These are phyloP conservation scores for Eucalyptus sideroxylon DNA, from an alignment of 345 rosid genomes.

Conservation along the genomic window DNA sequence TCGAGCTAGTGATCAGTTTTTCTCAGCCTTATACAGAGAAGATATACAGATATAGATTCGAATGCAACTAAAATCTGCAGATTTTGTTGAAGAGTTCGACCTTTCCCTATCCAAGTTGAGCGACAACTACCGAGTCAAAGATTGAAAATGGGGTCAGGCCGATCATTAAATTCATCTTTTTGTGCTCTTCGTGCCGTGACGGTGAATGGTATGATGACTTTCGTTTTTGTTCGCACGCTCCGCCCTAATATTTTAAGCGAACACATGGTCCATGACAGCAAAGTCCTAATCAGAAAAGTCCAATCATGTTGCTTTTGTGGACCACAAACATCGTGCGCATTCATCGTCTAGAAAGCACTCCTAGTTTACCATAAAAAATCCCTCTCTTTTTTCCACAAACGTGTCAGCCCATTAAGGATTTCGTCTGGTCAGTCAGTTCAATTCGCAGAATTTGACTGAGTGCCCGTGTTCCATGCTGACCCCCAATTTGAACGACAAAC, in stretches of 20 bases:
- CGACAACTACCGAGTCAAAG: not conserved
- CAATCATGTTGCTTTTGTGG: not conserved
- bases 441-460: not conserved
- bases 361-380: not conserved
- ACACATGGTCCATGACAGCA: not conserved
- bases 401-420: not conserved
- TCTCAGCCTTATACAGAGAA: not conserved
- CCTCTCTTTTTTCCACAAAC: not conserved
- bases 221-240: not conserved
- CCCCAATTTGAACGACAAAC: not conserved
- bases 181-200: not conserved
- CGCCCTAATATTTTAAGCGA: not conserved
- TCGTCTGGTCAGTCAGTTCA: not conserved
- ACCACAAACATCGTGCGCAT: not conserved
- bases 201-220: no score
- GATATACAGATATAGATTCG: not conserved
- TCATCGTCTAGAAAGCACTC: not conserved
- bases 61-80: not conserved
- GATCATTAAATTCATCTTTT: not conserved
- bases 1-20: not conserved
- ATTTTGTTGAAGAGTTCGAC: not conserved
- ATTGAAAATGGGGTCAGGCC: not conserved
- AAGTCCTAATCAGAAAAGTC: not conserved
- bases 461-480: not conserved
- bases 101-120: not conserved